Conservation (phyloP, 1,284 basidiomycete genomes). For the Cutaneotrichosporon daszewskae region DNA sequence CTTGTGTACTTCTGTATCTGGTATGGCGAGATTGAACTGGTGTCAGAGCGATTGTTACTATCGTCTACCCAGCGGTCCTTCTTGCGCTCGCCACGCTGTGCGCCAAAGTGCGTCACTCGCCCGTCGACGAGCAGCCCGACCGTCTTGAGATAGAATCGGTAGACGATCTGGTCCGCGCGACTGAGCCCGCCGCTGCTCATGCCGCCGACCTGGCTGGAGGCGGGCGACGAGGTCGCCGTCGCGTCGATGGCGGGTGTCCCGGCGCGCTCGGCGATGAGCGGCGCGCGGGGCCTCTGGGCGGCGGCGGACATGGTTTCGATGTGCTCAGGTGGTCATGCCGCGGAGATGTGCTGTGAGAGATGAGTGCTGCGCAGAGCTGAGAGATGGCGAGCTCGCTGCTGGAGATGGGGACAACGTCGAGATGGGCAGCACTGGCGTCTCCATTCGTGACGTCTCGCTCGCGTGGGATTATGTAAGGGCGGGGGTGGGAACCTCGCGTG, state of each 20-base stretch:
- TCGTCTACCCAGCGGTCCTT: constrained; percentile 44
- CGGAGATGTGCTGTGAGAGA: too few species aligned
- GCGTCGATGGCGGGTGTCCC: neutral
- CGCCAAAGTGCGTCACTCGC: constrained; percentile 37
- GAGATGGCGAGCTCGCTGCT: too few species aligned
- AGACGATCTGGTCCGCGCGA: constrained; percentile 41
- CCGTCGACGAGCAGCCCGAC: constrained; percentile 42
- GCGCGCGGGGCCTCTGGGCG: too few species aligned
- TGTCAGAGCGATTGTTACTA: constrained; percentile 4
- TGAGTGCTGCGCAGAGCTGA: too few species aligned
- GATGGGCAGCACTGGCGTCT: too few species aligned
- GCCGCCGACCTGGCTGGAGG: constrained; percentile 17
- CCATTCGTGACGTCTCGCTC: too few species aligned
- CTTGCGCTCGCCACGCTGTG: constrained; percentile 26
- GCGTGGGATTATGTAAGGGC: too few species aligned
- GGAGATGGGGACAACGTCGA: too few species aligned
- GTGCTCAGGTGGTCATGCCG: too few species aligned
- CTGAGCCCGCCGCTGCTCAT: constrained; percentile 5
- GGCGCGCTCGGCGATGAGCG: too few species aligned
- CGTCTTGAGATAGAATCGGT: constrained; percentile 46
- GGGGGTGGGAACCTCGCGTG: too few species aligned
- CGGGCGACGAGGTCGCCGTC: constrained; percentile 19
- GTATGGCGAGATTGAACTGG: constrained; percentile 43
- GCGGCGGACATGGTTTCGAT: too few species aligned
- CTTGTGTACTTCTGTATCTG: constrained; percentile 42